Evolutionary conservation across 768 basidiomycete genomes (phyloP), one percentile per base, ranked within the genome.

Genomic region (Lanmaoa pseudosensibilis): DNA sequence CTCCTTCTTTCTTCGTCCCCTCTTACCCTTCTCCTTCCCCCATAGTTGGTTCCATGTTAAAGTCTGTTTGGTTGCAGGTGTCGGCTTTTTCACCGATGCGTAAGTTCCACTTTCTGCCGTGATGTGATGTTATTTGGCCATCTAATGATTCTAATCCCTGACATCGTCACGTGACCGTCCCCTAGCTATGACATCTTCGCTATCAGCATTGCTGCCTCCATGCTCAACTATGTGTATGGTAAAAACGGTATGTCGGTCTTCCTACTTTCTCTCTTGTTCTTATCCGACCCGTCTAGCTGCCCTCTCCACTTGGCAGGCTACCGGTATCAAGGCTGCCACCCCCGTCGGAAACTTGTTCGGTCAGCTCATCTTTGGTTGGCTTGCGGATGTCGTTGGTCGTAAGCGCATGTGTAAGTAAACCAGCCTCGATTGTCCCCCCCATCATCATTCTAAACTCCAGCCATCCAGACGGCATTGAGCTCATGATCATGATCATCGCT

Each of bases 61-160:
- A 71, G 80, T 86, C 58, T 84, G 83, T 63, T 60, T 83, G 54
- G 82, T 82, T 12, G 76, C 90, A 3, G 91, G 93, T 63, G 88
- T 88, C 11, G 93, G 93, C 27, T 94, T 95, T 80, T 95, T 94
- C 78, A 93, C 93, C 47, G 92, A 91, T 74, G 85, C 87, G 82
- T 85, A 61, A 63, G 81, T 50, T 72, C 1, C 9, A 44, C n/a
- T 23, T 53, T 23, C 18, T n/a, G n/a, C n/a, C n/a, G n/a, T n/a
- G n/a, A n/a, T n/a, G n/a, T n/a, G n/a, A n/a, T n/a, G n/a, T n/a
- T n/a, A n/a, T n/a, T n/a, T n/a, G n/a, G n/a, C n/a, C n/a, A n/a
- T n/a, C n/a, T n/a, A n/a, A n/a, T n/a, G n/a, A n/a, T n/a, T n/a
- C n/a, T 38, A 19, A 0, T 32, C 38, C 10, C 5, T 12, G 6